phyloP scores from a whole-genome alignment of 306 rosid species.

The Sophora flavescens region DNA sequence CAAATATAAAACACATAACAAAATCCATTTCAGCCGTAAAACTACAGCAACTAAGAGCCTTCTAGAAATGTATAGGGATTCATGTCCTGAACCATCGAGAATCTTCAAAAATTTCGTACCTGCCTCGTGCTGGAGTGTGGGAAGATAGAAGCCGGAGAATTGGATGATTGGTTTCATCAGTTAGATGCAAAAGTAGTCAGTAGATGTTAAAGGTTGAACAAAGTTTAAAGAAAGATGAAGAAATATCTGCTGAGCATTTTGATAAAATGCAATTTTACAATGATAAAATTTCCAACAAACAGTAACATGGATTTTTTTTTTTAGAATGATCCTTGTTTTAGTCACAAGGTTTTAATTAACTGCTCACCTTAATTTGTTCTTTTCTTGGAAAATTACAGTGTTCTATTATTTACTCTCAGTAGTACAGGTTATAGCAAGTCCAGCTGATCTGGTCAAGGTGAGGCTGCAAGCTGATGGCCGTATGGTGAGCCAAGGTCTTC shows the following conservation, averaged over 20 bases:
- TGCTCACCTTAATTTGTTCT: background rate
- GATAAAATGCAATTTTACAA: constrained; percentile 31
- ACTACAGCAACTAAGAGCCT: constrained; percentile 1
- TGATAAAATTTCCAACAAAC: constrained; percentile 1
- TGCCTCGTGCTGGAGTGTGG: background rate
- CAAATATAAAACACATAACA: background rate
- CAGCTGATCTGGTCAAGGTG: constrained; percentile 95
- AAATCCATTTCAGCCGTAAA: background rate
- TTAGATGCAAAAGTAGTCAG: background rate
- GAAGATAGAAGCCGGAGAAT: background rate
- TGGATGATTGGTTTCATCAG: background rate
- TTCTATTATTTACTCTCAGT: constrained; percentile 51
- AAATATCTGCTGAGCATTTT: background rate
- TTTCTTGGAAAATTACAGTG: constrained; percentile 36
- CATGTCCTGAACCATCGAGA: background rate
- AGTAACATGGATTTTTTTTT: background rate
- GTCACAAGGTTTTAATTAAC: constrained; percentile 9
- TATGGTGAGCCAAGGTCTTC: constrained; percentile 65
- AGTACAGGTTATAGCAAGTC: constrained; percentile 87
- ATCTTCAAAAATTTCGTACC: background rate
- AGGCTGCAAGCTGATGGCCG: constrained; percentile 93
- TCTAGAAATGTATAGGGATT: background rate
- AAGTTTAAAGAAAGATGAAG: background rate
- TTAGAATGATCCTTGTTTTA: constrained; percentile 7
- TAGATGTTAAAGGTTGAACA: background rate